Evolutionary conservation across 345 rosid genomes (phyloP).

Genomic region (Cardamine chenopodiifolia): DNA sequence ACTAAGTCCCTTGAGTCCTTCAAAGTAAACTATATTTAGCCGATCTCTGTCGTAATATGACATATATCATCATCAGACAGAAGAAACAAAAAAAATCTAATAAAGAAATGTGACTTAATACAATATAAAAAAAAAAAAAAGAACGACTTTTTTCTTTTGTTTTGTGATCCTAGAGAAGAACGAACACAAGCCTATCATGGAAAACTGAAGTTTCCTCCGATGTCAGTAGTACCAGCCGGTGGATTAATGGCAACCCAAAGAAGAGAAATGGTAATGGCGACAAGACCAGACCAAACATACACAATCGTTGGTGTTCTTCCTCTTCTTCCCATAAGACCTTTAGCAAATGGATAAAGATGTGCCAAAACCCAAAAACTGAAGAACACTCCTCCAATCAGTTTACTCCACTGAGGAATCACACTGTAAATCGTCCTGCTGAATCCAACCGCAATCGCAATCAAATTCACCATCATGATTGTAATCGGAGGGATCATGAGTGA

Average conservation of each 20-base stretch:
- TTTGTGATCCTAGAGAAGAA: conserved; percentile 18
- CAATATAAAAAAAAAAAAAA: neutral
- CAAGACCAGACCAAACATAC: conserved; percentile 94
- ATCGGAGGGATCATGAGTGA: conserved; percentile 92
- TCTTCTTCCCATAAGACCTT: conserved; percentile 97
- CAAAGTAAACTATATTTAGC: conserved; percentile 16
- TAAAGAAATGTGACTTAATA: conserved; percentile 27
- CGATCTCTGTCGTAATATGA: conserved; percentile 30
- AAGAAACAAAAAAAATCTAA: conserved; percentile 28
- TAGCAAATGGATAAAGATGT: conserved; percentile 96
- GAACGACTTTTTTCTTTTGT: neutral
- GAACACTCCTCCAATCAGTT: conserved; percentile 87
- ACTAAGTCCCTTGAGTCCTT: conserved; percentile 13
- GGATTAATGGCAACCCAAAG: conserved; percentile 98
- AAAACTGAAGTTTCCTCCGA: conserved; percentile 92
- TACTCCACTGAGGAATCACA: conserved; percentile 83
- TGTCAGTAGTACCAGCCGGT: conserved; percentile 66
- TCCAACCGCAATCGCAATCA: conserved; percentile 92
- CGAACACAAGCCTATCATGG: conserved; percentile 55
- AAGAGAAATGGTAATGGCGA: conserved; percentile 90
- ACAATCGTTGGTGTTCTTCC: conserved; percentile 98
- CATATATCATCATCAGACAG: conserved; percentile 15
- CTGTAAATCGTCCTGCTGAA: conserved; percentile 92
- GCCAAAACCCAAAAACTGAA: conserved; percentile 99
- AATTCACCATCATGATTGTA: conserved; percentile 85